These are phyloP conservation scores for Wickerhamomyces kurtzmanii DNA, from an alignment of 805 yeast species.

Conservation along the genomic window DNA sequence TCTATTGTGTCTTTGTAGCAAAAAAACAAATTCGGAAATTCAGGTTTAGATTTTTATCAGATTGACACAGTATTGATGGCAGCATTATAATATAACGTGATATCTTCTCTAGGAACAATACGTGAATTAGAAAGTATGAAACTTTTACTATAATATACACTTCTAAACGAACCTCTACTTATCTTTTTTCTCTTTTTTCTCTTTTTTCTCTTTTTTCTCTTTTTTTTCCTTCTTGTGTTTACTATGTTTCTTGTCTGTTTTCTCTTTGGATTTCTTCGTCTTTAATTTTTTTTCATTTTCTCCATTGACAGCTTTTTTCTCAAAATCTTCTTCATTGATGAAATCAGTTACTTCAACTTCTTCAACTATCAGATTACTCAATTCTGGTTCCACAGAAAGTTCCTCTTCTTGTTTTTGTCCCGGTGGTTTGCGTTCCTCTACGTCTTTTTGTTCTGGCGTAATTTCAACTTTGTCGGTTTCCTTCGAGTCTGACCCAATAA, in stretches of 20 bases:
- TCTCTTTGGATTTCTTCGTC: constrained; percentile 1
- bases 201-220: constrained; percentile 1
- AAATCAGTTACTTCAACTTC: constrained; percentile 31
- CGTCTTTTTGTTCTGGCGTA: no score
- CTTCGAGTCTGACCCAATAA: no score
- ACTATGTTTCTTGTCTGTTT: constrained; percentile 4
- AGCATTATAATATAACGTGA: no score
- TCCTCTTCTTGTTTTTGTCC: constrained; percentile 3
- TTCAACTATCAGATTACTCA: constrained; percentile 26
- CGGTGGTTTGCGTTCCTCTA: constrained; percentile 2
- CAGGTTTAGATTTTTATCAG: no score
- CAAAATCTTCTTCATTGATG: constrained; percentile 10
- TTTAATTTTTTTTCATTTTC: constrained; percentile 2
- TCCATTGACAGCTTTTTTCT: constrained; percentile 6
- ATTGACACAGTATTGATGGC: no score
- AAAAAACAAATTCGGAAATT: no score
- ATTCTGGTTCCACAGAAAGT: neutral
- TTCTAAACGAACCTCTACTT: no score
- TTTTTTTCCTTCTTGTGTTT: constrained; percentile 2
- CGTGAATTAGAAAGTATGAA: no score
- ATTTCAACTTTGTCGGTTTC: no score
- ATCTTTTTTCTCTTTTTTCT: constrained; percentile 3
- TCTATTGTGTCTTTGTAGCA: no score
- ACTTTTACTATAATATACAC: no score
- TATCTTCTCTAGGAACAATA: no score